Evolutionary conservation across 225 moss, liverwort and hornwort genomes (phyloP).

Genomic region (Bryoerythrophyllum caledonicum): DNA sequence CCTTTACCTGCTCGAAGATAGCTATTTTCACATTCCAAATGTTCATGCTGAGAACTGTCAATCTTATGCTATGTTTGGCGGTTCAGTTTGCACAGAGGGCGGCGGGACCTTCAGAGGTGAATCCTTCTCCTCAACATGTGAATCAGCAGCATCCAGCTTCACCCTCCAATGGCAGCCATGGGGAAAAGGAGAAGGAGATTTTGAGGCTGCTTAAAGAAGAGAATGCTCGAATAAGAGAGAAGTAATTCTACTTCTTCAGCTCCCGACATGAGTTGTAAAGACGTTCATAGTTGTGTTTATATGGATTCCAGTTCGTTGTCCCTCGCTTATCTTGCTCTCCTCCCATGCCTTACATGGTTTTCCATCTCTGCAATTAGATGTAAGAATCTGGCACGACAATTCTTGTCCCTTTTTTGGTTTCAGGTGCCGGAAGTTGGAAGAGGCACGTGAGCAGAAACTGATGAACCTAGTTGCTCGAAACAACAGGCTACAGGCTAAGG

Average conservation of each 20-base stretch:
- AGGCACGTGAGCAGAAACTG: slow-evolving; percentile 38
- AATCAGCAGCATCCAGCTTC: no score
- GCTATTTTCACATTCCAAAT: not conserved
- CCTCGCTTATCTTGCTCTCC: not conserved
- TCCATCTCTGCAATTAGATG: not conserved
- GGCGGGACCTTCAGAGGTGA: slow-evolving; percentile 26
- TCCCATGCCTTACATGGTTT: not conserved
- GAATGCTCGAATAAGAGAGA: no score
- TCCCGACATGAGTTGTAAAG: no score
- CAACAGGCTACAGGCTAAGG: slow-evolving; percentile 39
- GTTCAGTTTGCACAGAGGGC: slow-evolving; percentile 41
- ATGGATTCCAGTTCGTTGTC: not conserved
- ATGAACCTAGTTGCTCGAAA: slow-evolving; percentile 40
- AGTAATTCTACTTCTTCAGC: no score
- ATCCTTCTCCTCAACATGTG: no score
- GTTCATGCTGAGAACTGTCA: not conserved
- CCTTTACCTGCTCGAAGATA: no score
- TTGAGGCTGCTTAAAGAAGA: no score
- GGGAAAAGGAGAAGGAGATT: no score
- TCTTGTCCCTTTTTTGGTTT: not conserved
- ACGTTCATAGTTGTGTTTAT: not conserved
- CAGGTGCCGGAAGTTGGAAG: slow-evolving; percentile 42
- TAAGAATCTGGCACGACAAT: not conserved
- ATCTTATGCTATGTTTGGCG: not conserved
- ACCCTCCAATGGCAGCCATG: no score